Evolutionary conservation across 768 basidiomycete species (phyloP), one percentile per base, ranked within the genome.

Genomic region (Hortiboletus flavorubellus): DNA sequence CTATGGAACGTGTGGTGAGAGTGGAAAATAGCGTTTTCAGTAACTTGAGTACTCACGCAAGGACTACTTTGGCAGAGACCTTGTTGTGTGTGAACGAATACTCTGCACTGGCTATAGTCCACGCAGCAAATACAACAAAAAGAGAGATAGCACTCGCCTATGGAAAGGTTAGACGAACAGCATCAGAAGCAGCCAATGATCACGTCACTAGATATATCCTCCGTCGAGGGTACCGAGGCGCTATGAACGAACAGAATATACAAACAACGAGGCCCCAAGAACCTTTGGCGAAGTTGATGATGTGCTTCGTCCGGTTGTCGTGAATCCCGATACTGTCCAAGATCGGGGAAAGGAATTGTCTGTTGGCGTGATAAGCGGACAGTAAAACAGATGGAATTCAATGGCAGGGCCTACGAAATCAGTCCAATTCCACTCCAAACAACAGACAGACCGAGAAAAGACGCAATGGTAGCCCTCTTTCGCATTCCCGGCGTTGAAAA

Each of bases 41-140:
- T n/a, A n/a, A 37, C 14, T 7, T 8, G 9, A 4, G 18, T n/a
- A 35, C 64, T 42, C 29, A 66, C 64, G 0, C 49, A 7, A 63
- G 39, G 4, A 63, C 58, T 8, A 47, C 40, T 26, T 50, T 55
- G 23, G 64, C 50, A n/a, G 46, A 45, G 2, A 30, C 10, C 3
- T 37, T 39, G 43, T n/a, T 57, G 14, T 55, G 54, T 18, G 55
- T 63, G 12, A 37, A 14, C 9, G 61, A 30, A 46, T 66, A 66
- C 12, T 66, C 61, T 23, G 61, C 64, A 11, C 42, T 63, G 38
- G 64, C 64, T 29, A 43, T 1, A 5, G 61, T 66, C 64, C 64
- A 64, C 11, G 64, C 48, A 5, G 29, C 41, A 33, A 65, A 60
- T 1, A 59, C 16, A 9, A 57, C 16, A 6, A 63, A 53, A 9